Base-by-base conservation (phyloP, 306 rosid species). In the Datisca glomerata region DNA sequence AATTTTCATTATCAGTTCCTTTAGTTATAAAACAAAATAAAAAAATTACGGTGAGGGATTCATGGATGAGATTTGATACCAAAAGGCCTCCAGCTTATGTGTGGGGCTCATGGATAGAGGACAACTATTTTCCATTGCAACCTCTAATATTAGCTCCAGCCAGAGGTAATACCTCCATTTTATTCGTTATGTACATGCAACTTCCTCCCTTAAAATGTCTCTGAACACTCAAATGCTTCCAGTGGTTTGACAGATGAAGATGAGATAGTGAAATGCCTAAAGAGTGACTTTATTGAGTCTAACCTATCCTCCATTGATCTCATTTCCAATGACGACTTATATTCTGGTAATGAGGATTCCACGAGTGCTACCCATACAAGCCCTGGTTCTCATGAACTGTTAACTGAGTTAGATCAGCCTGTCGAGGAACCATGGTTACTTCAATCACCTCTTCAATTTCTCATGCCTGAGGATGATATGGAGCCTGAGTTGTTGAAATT, bases 221-320 rank as follows among this genome's bases (percentile, higher is more conserved):
- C 93, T 89, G 86, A 84, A 84, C 85, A 80, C 98, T 89, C 85
- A 89, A 80, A 80, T 85, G 79, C 74, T 74, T 85, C 70, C 98
- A 89, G 95, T 89, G 79, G 63, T 80, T 89, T 84, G 91, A 80
- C 95, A 89, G 95, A 75, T 80, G 84, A 78, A 37, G 64, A 57
- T 49, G 79, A 68, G 66, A 60, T 42, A 51, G 55, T 12, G 45
- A 63, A 61, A 46, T 56, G 42, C 67, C 54, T 51, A 29, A 70
- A 60, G 61, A 72, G 68, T 61, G 73, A 77, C 25, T 25, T 58
- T 36, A 46, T 51, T 47, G 69, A 77, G 49, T 49, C 64, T 21
- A 49, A 44, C 52, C 51, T 65, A 20, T 50, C 46, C 21, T 16
- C 50, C 36, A 42, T 61, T 64, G 53, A 62, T 40, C 13, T 42